Evolutionary conservation across 2,329 filamentous ascomycete genomes (phyloP).

Genomic region (Penicillium sumatraense): DNA sequence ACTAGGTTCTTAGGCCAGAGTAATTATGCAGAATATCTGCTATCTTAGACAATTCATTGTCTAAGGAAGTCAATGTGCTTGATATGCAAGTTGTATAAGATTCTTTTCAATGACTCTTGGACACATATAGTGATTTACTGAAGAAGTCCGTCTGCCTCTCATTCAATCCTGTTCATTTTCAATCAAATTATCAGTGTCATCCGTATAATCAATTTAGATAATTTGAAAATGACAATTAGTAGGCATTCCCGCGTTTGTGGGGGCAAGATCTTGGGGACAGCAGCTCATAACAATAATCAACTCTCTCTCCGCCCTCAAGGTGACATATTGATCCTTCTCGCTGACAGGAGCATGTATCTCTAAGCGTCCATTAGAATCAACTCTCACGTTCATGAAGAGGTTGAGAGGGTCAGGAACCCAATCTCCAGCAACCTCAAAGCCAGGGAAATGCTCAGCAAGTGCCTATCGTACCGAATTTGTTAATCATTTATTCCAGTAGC

Average conservation of each 20-base stretch:
- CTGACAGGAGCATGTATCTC: conserved; percentile 40
- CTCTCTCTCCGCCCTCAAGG: conserved; percentile 41
- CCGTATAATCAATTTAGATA: no score
- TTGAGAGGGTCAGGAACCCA: conserved; percentile 49
- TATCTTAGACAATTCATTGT: no score
- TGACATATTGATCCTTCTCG: conserved; percentile 41
- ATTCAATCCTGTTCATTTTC: no score
- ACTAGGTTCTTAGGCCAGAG: no score
- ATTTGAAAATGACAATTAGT: conserved; percentile 28
- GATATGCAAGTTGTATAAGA: no score
- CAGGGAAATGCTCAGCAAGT: conserved; percentile 31
- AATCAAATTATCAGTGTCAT: no score
- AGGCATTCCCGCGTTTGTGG: conserved; percentile 43
- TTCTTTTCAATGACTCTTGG: no score
- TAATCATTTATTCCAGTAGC: no score
- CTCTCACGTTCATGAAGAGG: conserved; percentile 51
- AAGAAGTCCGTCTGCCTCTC: no score
- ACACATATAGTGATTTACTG: neutral
- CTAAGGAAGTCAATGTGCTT: no score
- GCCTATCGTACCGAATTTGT: neutral
- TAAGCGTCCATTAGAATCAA: conserved; percentile 39
- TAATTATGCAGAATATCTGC: no score
- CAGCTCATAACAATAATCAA: conserved; percentile 48
- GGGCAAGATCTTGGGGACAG: conserved; percentile 48
- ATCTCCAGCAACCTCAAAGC: conserved; percentile 31